phyloP scores from a whole-genome alignment of 2,329 filamentous ascomycete species.

The Cercospora sp. region DNA sequence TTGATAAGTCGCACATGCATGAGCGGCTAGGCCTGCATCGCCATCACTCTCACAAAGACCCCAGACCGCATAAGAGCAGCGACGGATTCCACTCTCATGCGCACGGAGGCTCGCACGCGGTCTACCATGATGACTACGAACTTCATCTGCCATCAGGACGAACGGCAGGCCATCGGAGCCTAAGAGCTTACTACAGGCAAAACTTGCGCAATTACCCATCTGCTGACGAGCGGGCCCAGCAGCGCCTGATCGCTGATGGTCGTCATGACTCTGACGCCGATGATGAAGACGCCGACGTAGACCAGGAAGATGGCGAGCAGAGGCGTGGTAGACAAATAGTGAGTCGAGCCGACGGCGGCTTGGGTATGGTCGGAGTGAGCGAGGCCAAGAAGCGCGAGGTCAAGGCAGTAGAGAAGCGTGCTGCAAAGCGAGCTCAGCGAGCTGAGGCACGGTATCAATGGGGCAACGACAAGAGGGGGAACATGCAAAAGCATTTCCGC shows the following conservation, averaged over 20 bases:
- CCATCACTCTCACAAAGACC: conserved; percentile 70
- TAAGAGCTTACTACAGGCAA: conserved; percentile 87
- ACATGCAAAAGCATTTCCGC: conserved; percentile 76
- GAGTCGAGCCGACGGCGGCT: conserved; percentile 68
- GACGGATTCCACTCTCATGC: conserved; percentile 82
- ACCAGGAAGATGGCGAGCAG: conserved; percentile 28
- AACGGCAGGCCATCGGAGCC: conserved; percentile 83
- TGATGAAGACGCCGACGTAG: conserved; percentile 43
- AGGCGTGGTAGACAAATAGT: conserved; percentile 47
- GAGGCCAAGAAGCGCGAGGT: conserved; percentile 73
- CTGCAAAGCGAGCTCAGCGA: conserved; percentile 62
- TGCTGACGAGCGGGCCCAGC: conserved; percentile 70
- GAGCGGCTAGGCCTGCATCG: conserved; percentile 70
- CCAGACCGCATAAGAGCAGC: conserved; percentile 69
- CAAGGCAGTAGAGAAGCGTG: conserved; percentile 65
- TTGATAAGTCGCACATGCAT: conserved; percentile 71
- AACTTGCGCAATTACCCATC: conserved; percentile 85
- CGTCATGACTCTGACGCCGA: conserved; percentile 50
- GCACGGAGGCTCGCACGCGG: conserved; percentile 69
- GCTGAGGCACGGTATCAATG: conserved; percentile 59
- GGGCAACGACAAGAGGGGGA: conserved; percentile 69
- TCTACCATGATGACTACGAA: conserved; percentile 90
- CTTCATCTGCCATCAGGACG: conserved; percentile 88
- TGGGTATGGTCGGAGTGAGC: conserved; percentile 74
- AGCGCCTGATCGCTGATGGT: conserved; percentile 58